These are phyloP conservation scores for Epipyxis sp. DNA, from an alignment of 108 stramenopile genomes.

Conservation along the genomic window DNA sequence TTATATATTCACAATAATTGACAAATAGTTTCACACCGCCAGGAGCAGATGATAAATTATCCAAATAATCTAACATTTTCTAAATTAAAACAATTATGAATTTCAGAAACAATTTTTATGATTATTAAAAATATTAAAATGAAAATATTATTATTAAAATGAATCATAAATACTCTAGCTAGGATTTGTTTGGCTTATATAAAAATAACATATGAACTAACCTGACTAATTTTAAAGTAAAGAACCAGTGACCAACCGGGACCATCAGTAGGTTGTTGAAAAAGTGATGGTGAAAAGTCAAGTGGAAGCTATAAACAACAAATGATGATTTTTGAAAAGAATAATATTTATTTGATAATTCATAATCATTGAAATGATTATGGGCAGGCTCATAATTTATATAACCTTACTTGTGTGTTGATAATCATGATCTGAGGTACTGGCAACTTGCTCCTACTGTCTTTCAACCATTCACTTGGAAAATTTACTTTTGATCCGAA, in stretches of 20 bases:
- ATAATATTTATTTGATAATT: too few relatives aligned
- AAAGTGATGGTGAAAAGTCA: slow-evolving; percentile 9
- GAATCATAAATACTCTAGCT: too few relatives aligned
- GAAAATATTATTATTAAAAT: too few relatives aligned
- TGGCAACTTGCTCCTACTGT: too few relatives aligned
- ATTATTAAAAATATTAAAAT: background rate
- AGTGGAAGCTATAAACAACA: slow-evolving; percentile 1
- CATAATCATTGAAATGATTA: background rate
- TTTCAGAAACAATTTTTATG: background rate
- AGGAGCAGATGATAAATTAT: background rate
- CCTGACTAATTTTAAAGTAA: background rate
- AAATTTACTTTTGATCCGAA: slow-evolving; percentile 6
- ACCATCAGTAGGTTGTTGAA: background rate
- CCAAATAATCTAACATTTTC: background rate
- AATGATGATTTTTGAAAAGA: too few relatives aligned
- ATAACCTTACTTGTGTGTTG: slow-evolving; percentile 11
- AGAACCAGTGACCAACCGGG: slow-evolving; percentile 7
- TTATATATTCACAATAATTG: background rate
- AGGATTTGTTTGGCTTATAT: too few relatives aligned
- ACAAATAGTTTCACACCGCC: background rate
- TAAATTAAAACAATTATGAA: background rate
- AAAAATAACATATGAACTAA: too few relatives aligned
- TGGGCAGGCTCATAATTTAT: background rate
- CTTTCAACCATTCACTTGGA: background rate
- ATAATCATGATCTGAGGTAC: background rate